Evolutionary conservation across 768 basidiomycete species (phyloP).

Genomic region (Boletus eberwhitei): DNA sequence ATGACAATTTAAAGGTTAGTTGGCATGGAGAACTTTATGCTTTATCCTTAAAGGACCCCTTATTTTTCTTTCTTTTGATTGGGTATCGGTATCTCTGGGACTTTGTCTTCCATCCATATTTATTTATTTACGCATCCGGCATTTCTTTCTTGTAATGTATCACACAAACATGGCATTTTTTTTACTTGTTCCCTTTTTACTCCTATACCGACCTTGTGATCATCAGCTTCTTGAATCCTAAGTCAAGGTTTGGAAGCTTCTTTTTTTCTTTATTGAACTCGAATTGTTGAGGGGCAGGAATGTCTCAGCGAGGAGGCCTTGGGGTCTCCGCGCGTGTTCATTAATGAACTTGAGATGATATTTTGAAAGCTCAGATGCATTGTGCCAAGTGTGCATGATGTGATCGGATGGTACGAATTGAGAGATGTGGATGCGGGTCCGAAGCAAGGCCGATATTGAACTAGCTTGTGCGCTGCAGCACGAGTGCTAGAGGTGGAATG

Average conservation of each 20-base stretch:
- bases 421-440: background rate
- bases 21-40: conserved; percentile 3
- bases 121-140: conserved; percentile 18
- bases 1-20: conserved; percentile 5
- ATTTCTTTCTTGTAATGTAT: conserved; percentile 15
- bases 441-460: background rate
- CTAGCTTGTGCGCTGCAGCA: too few relatives aligned
- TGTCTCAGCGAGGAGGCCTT: background rate
- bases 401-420: background rate
- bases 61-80: background rate
- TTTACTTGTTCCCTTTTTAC: background rate
- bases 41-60: conserved; percentile 7
- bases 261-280: background rate
- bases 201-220: background rate
- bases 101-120: conserved; percentile 13
- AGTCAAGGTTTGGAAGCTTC: background rate
- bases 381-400: background rate
- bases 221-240: background rate
- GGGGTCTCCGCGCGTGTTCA: background rate
- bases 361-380: background rate
- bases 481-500: background rate
- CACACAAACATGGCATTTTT: conserved; percentile 8
- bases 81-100: conserved; percentile 8
- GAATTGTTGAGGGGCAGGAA: background rate
- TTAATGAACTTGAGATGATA: conserved; percentile 6